Percentiles rank a stretch among this genome's conserved stretches.
These are phyloP conservation scores for Incumbomyces lentus DNA, from an alignment of 2,329 filamentous ascomycete genomes.

Conservation along the genomic window DNA sequence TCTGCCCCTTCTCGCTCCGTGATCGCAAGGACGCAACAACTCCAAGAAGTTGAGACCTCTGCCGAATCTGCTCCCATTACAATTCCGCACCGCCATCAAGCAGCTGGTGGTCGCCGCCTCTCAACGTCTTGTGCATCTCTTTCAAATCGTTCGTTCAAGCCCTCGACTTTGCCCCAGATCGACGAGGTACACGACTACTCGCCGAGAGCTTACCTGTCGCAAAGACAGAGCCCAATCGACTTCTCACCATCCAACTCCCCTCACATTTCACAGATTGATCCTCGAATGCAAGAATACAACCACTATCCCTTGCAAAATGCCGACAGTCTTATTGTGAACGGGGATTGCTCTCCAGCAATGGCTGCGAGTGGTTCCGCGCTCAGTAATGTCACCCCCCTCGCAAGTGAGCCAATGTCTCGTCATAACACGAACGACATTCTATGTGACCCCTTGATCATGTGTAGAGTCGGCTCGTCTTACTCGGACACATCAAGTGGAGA, in stretches of 20 bases:
- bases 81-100: constrained; percentile 16
- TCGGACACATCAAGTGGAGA: constrained; percentile 19
- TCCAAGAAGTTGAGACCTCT: constrained; percentile 21
- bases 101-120: constrained; percentile 9
- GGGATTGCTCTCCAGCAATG: constrained; percentile 17
- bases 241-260: constrained; percentile 15
- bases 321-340: neutral
- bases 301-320: constrained; percentile 13
- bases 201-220: constrained; percentile 32
- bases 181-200: constrained; percentile 33
- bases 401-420: constrained; percentile 34
- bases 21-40: constrained; percentile 4
- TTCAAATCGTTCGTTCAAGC: constrained; percentile 31
- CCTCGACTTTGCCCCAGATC: constrained; percentile 23
- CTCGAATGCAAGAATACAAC: constrained; percentile 17
- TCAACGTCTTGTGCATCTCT: constrained; percentile 25
- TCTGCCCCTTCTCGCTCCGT: constrained; percentile 13
- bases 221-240: constrained; percentile 25
- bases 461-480: constrained; percentile 33
- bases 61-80: constrained; percentile 22
- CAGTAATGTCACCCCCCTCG: constrained; percentile 21
- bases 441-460: constrained; percentile 34
- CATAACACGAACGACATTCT: constrained; percentile 36
- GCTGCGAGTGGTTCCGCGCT: constrained; percentile 22
- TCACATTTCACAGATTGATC: constrained; percentile 21